Evolutionary conservation across 75 land plant genomes (phyloP).

Genomic region (Picea glauca): DNA sequence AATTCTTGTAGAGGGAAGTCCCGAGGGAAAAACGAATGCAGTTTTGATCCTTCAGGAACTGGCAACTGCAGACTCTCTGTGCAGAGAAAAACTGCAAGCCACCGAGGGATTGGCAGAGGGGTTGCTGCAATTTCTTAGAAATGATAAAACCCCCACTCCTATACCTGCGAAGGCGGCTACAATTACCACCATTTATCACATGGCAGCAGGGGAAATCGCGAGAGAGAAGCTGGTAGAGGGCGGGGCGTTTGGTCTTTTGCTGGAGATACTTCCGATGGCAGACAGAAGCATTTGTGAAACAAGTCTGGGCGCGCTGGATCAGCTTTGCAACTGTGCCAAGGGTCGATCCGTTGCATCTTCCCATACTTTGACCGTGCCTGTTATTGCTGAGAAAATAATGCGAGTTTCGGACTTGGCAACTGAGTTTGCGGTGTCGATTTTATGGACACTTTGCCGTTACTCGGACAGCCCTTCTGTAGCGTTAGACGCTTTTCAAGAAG

Average conservation of each 20-base stretch:
- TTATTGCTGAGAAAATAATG: constrained; percentile 64
- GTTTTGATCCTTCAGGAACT: no score
- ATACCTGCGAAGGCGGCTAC: no score
- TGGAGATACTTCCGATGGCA: constrained; percentile 34
- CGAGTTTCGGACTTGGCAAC: constrained; percentile 70
- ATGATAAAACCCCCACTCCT: no score
- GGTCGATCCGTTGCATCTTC: constrained; percentile 39
- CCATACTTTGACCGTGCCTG: constrained; percentile 65
- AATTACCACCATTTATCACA: no score
- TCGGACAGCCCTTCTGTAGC: constrained; percentile 7
- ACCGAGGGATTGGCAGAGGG: no score
- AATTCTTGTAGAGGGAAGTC: no score
- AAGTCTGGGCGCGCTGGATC: constrained; percentile 55
- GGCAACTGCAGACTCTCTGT: no score
- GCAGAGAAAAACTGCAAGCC: no score
- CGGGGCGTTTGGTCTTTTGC: constrained; percentile 14
- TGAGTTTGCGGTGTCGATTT: constrained; percentile 52
- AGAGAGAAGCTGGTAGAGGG: no score
- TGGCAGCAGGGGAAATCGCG: no score
- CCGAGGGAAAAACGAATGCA: no score
- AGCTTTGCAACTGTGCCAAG: constrained; percentile 16
- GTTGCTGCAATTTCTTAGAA: no score
- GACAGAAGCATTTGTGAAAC: constrained; percentile 31
- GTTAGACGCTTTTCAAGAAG: constrained; percentile 54
- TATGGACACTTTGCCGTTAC: constrained; percentile 51